Evolutionary conservation across 768 basidiomycete genomes (phyloP), one percentile per base, ranked within the genome.

Genomic region (Lactarius trivialis): DNA sequence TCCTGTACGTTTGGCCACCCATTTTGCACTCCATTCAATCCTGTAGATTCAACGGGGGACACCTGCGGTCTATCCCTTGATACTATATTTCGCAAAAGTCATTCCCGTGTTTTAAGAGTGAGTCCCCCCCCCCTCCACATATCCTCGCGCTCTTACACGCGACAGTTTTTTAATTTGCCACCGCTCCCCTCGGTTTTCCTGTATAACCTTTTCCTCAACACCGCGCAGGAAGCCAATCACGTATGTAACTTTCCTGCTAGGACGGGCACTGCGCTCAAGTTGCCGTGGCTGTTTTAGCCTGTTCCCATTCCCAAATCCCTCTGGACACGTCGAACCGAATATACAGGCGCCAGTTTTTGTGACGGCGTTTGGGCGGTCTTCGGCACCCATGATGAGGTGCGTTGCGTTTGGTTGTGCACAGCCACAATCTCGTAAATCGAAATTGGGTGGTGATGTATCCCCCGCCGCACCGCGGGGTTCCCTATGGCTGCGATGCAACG

Each of bases 321-420:
- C 70, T 86, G 84, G 84, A 71, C 76, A 7, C 55, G 78, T 30
- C 73, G 73, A 48, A 76, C 53, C 24, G 55, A 57, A 7, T 41
- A 26, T n/a, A n/a, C 24, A 26, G 56, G 32, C 14, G 12, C 68
- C 36, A 60, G 66, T 56, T 51, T 70, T 4, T 67, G 65, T 54
- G 75, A 79, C 52, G 74, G 75, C 15, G 73, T 82, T 12, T 86
- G 82, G 82, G 78, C 80, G 1, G 79, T 86, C 9, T 85, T 85
- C 72, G 71, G 71, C 63, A 78, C 80, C 0, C 86, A 87, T 65
- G 79, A 81, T 69, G 83, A 86, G 76, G 85, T 86, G 63, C 68
- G 85, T 66, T 86, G 63, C 68, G 85, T 66, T 48, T 43, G 50
- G 48, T 55, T 72, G 60, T 58, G 59, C 48, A 63, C 51, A 63